Percentiles rank a stretch among this genome's conserved stretches.
Evolutionary conservation across 129 eudicot genomes (phyloP).

Genomic region (carrot (Daucus carota)): DH1_v3.0 NC_030381.2:40827501-40828000

Average conservation of each 20-base stretch:
- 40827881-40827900: too few species aligned
- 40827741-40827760: too few species aligned
- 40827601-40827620: conserved; percentile 70
- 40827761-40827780: too few species aligned
- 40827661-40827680: neutral
- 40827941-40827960: too few species aligned
- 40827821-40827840: neutral
- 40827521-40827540: conserved; percentile 82
- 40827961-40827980: too few species aligned
- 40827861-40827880: too few species aligned
- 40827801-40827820: neutral
- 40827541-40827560: conserved; percentile 76
- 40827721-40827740: too few species aligned
- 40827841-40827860: too few species aligned
- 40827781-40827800: neutral
- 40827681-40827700: neutral
- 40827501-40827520: conserved; percentile 42
- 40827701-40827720: too few species aligned
- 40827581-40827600: conserved; percentile 73
- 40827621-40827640: conserved; percentile 44
- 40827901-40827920: too few species aligned
- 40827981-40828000: too few species aligned
- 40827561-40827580: conserved; percentile 63
- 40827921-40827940: too few species aligned
- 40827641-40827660: conserved; percentile 4